phyloP scores from a whole-genome alignment of 305 asterid genomes.

The Fraxinus dipetala region DNA sequence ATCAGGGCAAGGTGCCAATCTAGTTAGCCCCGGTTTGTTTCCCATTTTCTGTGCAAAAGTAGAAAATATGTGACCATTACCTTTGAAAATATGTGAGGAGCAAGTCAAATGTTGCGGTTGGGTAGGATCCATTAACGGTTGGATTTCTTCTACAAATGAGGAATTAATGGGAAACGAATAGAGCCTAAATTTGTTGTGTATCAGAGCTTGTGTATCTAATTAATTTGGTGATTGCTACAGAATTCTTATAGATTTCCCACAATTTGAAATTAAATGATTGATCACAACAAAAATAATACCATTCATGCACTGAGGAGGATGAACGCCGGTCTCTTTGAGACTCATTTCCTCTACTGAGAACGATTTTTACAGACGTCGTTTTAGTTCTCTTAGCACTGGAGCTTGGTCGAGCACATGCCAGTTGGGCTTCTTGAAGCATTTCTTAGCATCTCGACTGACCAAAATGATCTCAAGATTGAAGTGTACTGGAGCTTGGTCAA shows the following conservation, averaged over 20 bases:
- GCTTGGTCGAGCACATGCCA: not conserved
- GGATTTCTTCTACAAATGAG: no score
- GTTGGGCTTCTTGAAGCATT: not conserved
- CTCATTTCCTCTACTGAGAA: not conserved
- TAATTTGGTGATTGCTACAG: not conserved
- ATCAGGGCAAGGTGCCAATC: not conserved
- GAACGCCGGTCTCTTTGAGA: not conserved
- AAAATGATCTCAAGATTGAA: not conserved
- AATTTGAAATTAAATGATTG: not conserved
- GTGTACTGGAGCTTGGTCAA: not conserved
- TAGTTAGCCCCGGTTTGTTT: not conserved
- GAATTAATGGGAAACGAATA: no score
- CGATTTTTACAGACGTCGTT: not conserved
- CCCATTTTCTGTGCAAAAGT: no score
- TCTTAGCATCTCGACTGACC: not conserved
- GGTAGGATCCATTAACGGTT: no score
- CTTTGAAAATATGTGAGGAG: no score
- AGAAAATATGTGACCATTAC: no score
- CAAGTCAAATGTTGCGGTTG: no score
- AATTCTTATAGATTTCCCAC: not conserved
- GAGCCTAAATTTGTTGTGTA: not conserved
- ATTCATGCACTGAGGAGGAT: not conserved
- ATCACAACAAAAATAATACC: not conserved
- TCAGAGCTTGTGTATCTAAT: not conserved
- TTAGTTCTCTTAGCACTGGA: not conserved